These are phyloP conservation scores for Alloteropsis semialata DNA, from an alignment of 176 grass and related monocot genomes.

Conservation along the genomic window DNA sequence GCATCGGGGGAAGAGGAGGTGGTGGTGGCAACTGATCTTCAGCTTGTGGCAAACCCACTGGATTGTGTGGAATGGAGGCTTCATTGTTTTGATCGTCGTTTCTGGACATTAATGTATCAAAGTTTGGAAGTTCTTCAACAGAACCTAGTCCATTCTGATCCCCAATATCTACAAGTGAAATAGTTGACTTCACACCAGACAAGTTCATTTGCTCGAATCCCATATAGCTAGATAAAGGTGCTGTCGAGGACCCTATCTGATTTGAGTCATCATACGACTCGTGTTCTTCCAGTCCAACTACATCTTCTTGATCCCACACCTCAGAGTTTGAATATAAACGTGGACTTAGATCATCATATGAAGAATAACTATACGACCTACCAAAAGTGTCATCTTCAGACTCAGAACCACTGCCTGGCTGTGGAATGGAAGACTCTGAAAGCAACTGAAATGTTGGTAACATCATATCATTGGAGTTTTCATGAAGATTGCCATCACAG, in stretches of 20 bases:
- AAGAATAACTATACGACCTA: slow-evolving; percentile 89
- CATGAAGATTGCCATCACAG: slow-evolving; percentile 43
- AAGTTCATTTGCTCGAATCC: slow-evolving; percentile 67
- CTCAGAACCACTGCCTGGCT: slow-evolving; percentile 64
- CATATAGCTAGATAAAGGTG: slow-evolving; percentile 50
- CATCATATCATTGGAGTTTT: slow-evolving; percentile 60
- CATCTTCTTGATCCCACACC: slow-evolving; percentile 82
- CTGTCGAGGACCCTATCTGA: slow-evolving; percentile 37
- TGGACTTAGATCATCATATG: slow-evolving; percentile 78
- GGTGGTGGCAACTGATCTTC: slow-evolving; percentile 59
- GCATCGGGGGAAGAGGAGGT: slow-evolving; percentile 88
- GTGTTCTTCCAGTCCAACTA: slow-evolving; percentile 39
- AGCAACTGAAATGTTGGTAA: slow-evolving; percentile 86
- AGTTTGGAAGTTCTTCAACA: slow-evolving; percentile 53
- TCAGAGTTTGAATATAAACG: slow-evolving; percentile 89
- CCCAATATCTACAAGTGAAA: slow-evolving; percentile 35
- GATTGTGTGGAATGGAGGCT: slow-evolving; percentile 29
- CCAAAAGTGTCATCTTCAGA: slow-evolving; percentile 99
- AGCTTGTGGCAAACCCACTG: slow-evolving; percentile 24
- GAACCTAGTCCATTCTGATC: slow-evolving; percentile 31
- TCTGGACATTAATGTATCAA: slow-evolving; percentile 48
- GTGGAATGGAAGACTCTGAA: slow-evolving; percentile 42
- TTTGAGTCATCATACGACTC: slow-evolving; percentile 33
- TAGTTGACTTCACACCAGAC: slow-evolving; percentile 38
- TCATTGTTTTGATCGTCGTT: slow-evolving; percentile 34